Evolutionary conservation across 768 basidiomycete genomes (phyloP), one percentile per base, ranked within the genome.

Genomic region (Imleria badia): DNA sequence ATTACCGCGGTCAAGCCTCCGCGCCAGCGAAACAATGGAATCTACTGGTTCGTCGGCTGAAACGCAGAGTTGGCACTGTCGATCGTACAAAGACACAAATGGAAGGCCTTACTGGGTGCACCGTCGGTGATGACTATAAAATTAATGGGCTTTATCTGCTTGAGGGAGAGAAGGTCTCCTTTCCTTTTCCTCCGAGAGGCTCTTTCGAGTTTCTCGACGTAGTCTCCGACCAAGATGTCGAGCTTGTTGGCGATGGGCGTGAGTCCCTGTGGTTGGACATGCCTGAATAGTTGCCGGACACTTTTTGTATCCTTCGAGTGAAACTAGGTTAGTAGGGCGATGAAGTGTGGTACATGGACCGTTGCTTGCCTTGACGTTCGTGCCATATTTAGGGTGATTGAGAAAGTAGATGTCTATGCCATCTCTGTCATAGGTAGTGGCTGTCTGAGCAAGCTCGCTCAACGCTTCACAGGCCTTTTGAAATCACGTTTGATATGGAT

Each of bases 361-460:
- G 13, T 15, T 17, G 38, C 64, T 45, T 53, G 72, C 81, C 70
- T 73, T 77, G 52, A 83, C 44, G 53, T 75, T 72, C 11, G 50
- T 43, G 0, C 73, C 74, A 33, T 61, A 60, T 48, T 51, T 60
- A 30, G 51, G 39, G 47, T 74, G 64, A 55, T 86, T 86, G 49
- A 87, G 61, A 69, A 87, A 87, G 59, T 81, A 68, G 5, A 87
- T 73, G 54, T 87, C 85, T 38, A 87, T 78, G 3, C 86, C 86
- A 52, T 85, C 78, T 7, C 58, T 62, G 56, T 84, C 84, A 48
- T 86, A 85, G 38, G 66, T 55, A 2, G 75, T 66, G 1, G 83
- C 83, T 7, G 70, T 68, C 8, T 74, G 70, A 13, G 82, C 83
- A 11, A 87, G 72, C 3, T 70, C 65, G 39, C 75, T 74, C 30